A percentile compares a stretch with the other conserved stretches of the same genome.
Evolutionary conservation across 2,329 filamentous ascomycete species (phyloP).

Genomic region (Pseudocercospora macadamiae): DNA sequence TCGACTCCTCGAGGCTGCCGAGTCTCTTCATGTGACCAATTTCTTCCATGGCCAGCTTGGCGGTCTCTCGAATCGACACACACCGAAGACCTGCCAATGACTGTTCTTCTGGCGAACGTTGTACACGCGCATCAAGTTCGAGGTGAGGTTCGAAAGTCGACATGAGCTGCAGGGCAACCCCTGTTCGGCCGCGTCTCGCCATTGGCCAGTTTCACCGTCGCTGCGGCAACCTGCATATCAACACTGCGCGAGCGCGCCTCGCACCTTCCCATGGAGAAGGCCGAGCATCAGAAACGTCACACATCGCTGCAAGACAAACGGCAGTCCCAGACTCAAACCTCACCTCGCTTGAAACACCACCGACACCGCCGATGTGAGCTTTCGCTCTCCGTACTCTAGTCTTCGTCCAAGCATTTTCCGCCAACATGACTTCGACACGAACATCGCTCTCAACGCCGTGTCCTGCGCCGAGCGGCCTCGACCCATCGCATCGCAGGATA

Average conservation of each 20-base stretch:
- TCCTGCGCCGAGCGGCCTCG: constrained; percentile 28
- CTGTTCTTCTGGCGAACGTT: too few relatives aligned
- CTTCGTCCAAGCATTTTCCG: not conserved
- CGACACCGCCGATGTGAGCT: constrained; percentile 2
- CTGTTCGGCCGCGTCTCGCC: not conserved
- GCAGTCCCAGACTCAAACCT: not conserved
- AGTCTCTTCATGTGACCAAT: too few relatives aligned
- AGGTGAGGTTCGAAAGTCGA: not conserved
- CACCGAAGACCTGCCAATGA: not conserved
- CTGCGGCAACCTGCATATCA: not conserved
- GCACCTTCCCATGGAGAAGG: not conserved
- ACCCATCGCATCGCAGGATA: constrained; percentile 22
- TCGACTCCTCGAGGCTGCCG: too few relatives aligned
- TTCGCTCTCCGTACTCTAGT: not conserved
- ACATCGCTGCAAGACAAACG: not conserved
- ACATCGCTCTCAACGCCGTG: constrained; percentile 33
- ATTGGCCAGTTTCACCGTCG: not conserved
- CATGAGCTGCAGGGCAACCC: not conserved
- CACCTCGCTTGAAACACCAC: not conserved
- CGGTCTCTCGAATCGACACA: too few relatives aligned
- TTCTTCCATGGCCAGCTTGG: too few relatives aligned
- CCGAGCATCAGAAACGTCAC: not conserved
- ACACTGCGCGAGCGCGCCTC: too few relatives aligned
- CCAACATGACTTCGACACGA: constrained; percentile 28
- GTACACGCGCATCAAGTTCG: too few relatives aligned